phyloP scores from a whole-genome alignment of 1,284 basidiomycete species.

The Marasmius sp. region DNA sequence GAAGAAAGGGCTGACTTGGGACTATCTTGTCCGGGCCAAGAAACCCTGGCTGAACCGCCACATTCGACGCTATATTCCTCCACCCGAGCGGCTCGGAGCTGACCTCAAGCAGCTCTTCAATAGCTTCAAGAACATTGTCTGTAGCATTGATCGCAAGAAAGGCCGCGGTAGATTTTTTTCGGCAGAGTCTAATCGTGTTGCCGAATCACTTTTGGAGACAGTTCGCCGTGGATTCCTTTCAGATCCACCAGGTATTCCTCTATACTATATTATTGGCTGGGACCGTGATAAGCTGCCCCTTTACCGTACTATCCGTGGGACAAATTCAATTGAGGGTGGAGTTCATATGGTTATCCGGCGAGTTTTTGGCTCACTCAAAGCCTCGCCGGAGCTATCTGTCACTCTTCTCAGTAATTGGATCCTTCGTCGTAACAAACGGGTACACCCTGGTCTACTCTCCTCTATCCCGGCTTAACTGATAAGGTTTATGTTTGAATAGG shows the following conservation, averaged over 20 bases:
- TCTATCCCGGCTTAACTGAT: too few relatives aligned
- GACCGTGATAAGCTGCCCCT: conserved; percentile 7
- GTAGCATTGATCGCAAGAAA: neutral
- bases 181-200: neutral
- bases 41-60: neutral
- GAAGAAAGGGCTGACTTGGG: conserved; percentile 6
- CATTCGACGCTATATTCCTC: conserved; percentile 8
- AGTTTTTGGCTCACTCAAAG: conserved; percentile 10
- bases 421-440: conserved; percentile 10
- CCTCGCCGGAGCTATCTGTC: conserved; percentile 10
- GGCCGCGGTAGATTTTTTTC: conserved; percentile 1
- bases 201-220: conserved; percentile 2
- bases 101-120: neutral
- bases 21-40: conserved; percentile 5
- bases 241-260: conserved; percentile 2
- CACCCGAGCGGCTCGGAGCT: neutral
- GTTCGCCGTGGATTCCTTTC: conserved; percentile 4
- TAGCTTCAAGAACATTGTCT: conserved; percentile 1
- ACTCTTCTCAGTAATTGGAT: conserved; percentile 11
- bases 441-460: neutral
- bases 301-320: conserved; percentile 9
- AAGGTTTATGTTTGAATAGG: neutral
- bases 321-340: conserved; percentile 16
- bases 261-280: conserved; percentile 5
- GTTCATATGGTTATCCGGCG: conserved; percentile 6